Evolutionary conservation across 805 yeast species (phyloP).

Genomic region (Candida maesae): DNA sequence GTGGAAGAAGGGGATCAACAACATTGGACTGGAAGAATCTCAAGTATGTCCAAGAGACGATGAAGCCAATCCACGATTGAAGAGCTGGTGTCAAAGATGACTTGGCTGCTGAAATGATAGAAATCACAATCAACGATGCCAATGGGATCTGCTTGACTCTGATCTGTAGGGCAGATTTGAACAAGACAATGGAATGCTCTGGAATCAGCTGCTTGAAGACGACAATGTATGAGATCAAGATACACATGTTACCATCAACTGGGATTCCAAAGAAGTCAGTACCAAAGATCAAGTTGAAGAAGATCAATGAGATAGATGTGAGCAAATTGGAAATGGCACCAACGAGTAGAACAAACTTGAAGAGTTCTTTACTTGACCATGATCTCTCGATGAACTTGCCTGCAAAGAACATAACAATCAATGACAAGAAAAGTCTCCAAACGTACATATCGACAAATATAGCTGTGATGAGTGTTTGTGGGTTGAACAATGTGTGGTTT

Average conservation of each 20-base stretch:
- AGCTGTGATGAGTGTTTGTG: slow-evolving; percentile 62
- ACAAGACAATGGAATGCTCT: slow-evolving; percentile 49
- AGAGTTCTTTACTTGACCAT: slow-evolving; percentile 57
- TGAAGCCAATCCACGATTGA: slow-evolving; percentile 56
- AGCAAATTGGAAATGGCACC: slow-evolving; percentile 53
- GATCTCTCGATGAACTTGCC: slow-evolving; percentile 63
- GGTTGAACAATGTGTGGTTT: slow-evolving; percentile 46
- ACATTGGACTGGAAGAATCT: slow-evolving; percentile 66
- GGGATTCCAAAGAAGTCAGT: slow-evolving; percentile 36
- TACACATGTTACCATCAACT: slow-evolving; percentile 50
- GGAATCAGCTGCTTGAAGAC: slow-evolving; percentile 65
- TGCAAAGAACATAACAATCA: slow-evolving; percentile 49
- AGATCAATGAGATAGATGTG: slow-evolving; percentile 25
- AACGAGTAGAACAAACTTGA: slow-evolving; percentile 42
- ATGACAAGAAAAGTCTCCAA: slow-evolving; percentile 42
- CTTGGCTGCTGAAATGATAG: slow-evolving; percentile 28
- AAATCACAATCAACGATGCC: slow-evolving; percentile 29
- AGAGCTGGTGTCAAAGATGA: slow-evolving; percentile 46
- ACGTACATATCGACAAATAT: slow-evolving; percentile 60
- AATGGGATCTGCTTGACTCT: slow-evolving; percentile 66
- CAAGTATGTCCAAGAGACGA: slow-evolving; percentile 70
- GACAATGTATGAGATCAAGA: slow-evolving; percentile 56
- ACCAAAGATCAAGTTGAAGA: slow-evolving; percentile 24
- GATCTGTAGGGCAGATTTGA: slow-evolving; percentile 44
- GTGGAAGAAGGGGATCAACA: slow-evolving; percentile 55